A percentile compares a stretch with the other conserved stretches of the same genome.
These are phyloP conservation scores for Metschnikowia lunata DNA, from an alignment of 805 yeast species.

Conservation along the genomic window DNA sequence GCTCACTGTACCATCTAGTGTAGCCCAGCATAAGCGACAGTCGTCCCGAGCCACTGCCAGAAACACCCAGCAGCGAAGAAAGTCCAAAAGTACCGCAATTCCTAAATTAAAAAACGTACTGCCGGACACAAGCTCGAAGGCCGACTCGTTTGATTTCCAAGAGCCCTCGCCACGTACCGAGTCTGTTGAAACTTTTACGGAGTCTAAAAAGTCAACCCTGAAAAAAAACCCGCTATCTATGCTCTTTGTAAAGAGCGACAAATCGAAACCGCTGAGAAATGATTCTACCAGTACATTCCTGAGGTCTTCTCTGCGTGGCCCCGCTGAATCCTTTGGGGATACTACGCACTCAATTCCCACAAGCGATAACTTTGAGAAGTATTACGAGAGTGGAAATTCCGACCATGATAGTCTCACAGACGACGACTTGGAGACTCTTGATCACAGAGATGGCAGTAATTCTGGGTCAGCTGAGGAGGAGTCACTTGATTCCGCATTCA, in stretches of 20 bases:
- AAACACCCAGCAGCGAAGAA: constrained; percentile 7
- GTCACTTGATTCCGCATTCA: constrained; percentile 40
- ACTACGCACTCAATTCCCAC: neutral
- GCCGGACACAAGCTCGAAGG: neutral
- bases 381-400: constrained; percentile 1
- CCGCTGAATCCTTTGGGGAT: neutral
- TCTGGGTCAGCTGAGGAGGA: constrained; percentile 19
- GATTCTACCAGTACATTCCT: constrained; percentile 13
- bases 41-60: constrained; percentile 7
- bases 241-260: constrained; percentile 12
- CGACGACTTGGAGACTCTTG: constrained; percentile 6
- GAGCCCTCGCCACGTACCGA: constrained; percentile 3
- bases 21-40: constrained; percentile 6
- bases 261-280: neutral
- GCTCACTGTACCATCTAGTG: neutral
- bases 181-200: neutral
- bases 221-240: constrained; percentile 12
- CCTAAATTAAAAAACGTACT: constrained; percentile 4
- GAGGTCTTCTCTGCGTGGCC: constrained; percentile 2
- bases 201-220: constrained; percentile 1
- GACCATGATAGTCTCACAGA: constrained; percentile 1
- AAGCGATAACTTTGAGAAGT: neutral
- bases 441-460: constrained; percentile 1
- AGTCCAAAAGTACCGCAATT: constrained; percentile 1
- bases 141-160: constrained; percentile 2